These are phyloP conservation scores for Rhodotorula sp. DNA, from an alignment of 1,284 basidiomycete species.

Conservation along the genomic window DNA sequence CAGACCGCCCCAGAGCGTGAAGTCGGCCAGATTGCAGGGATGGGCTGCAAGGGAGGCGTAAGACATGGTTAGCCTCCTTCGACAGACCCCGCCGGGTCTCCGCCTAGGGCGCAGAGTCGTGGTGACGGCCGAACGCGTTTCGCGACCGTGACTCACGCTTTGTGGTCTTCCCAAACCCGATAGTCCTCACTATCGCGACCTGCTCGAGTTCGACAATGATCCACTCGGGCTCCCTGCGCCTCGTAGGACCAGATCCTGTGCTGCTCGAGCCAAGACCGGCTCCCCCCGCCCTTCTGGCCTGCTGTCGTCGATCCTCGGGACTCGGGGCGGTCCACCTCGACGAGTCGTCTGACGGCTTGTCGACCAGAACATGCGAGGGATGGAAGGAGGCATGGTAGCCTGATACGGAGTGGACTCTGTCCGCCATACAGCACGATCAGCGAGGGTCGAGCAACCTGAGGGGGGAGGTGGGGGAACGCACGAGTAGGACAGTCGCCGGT, in stretches of 20 bases:
- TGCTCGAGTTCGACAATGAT: constrained; percentile 47
- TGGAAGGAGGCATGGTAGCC: constrained; percentile 45
- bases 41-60: constrained; percentile 31
- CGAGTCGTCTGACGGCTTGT: constrained; percentile 43
- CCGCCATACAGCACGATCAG: background rate
- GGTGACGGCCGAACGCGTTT: too few species aligned
- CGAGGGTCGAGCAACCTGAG: background rate
- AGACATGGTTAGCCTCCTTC: background rate
- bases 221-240: constrained; percentile 45
- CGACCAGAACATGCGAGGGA: constrained; percentile 44
- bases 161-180: constrained; percentile 49
- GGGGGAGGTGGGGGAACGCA: constrained; percentile 3
- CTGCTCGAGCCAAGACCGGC: background rate
- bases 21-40: constrained; percentile 49
- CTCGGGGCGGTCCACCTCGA: constrained; percentile 42
- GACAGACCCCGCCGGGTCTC: too few species aligned
- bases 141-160: constrained; percentile 44
- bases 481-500: constrained; percentile 13
- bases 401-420: constrained; percentile 41
- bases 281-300: constrained; percentile 21
- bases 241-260: constrained; percentile 1
- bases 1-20: constrained; percentile 48
- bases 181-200: constrained; percentile 41
- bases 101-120: too few species aligned
- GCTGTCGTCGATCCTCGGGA: constrained; percentile 19